A percentile compares a stretch with the other conserved stretches of the same genome.
phyloP scores from a whole-genome alignment of 2,329 filamentous ascomycete species.

The Scopulariopsis brevicaulis region DNA sequence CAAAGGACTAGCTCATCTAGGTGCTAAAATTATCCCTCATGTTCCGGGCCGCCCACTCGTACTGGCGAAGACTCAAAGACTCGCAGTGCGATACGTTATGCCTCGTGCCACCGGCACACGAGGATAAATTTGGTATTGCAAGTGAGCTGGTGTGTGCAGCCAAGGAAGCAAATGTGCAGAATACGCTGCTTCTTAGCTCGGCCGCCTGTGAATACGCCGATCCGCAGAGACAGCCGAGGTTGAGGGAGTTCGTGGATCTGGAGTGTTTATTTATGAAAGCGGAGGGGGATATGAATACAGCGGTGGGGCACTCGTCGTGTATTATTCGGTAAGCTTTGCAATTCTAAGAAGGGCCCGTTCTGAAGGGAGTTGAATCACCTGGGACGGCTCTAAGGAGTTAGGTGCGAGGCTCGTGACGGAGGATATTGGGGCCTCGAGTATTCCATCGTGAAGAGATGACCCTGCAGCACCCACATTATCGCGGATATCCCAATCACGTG shows the following conservation, averaged over 20 bases:
- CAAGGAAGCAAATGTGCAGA: slow-evolving; percentile 29
- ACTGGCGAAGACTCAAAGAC: slow-evolving; percentile 25
- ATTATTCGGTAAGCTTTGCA: slow-evolving; percentile 27
- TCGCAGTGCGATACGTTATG: slow-evolving; percentile 34
- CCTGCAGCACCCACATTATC: too few species aligned
- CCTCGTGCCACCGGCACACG: slow-evolving; percentile 33
- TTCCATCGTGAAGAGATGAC: too few species aligned
- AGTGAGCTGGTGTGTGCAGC: slow-evolving; percentile 31
- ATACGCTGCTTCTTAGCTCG: slow-evolving; percentile 34
- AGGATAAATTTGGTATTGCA: slow-evolving; percentile 32
- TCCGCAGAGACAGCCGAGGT: slow-evolving; percentile 29
- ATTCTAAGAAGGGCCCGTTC: too few species aligned
- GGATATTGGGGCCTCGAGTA: too few species aligned
- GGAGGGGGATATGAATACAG: slow-evolving; percentile 28
- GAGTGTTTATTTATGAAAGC: slow-evolving; percentile 27
- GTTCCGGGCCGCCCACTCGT: slow-evolving; percentile 24
- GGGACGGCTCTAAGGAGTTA: too few species aligned
- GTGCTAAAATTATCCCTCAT: slow-evolving; percentile 28
- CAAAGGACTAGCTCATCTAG: slow-evolving; percentile 27
- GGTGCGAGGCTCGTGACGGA: too few species aligned
- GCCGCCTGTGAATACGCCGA: slow-evolving; percentile 38
- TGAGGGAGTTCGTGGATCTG: slow-evolving; percentile 39
- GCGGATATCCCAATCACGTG: too few species aligned
- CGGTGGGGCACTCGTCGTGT: slow-evolving; percentile 28
- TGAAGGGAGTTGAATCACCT: too few species aligned